Percentiles rank a stretch among this genome's conserved stretches.
phyloP scores from a whole-genome alignment of 2,329 filamentous ascomycete genomes.

The Venturiaceae sp. region DNA sequence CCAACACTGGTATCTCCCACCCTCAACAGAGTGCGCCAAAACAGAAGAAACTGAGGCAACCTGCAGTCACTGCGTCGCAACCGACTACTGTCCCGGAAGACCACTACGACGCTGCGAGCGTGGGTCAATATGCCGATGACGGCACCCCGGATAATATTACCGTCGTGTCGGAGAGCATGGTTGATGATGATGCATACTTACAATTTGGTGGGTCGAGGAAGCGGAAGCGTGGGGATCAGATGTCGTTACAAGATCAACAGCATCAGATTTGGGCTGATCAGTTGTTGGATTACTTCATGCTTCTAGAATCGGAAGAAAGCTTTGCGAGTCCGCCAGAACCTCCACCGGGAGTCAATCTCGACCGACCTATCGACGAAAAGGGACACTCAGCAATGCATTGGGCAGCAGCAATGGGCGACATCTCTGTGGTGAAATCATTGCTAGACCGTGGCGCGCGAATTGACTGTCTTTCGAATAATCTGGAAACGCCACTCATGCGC shows the following conservation, averaged over 20 bases:
- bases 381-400: slow-evolving; percentile 91
- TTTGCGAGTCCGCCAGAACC: slow-evolving; percentile 63
- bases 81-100: not conserved
- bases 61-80: slow-evolving; percentile 2
- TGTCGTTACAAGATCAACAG: slow-evolving; percentile 61
- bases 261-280: slow-evolving; percentile 89
- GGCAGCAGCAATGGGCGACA: slow-evolving; percentile 94
- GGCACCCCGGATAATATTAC: slow-evolving; percentile 78
- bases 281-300: slow-evolving; percentile 90
- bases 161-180: slow-evolving; percentile 73
- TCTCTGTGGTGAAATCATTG: slow-evolving; percentile 82
- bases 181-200: slow-evolving; percentile 74
- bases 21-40: slow-evolving; percentile 1
- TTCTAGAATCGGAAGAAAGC: slow-evolving; percentile 68
- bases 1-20: slow-evolving; percentile 10
- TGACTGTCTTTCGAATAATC: slow-evolving; percentile 50
- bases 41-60: not conserved
- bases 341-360: slow-evolving; percentile 75
- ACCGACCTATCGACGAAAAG: slow-evolving; percentile 88
- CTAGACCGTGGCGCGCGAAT: slow-evolving; percentile 70
- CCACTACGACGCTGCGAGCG: slow-evolving; percentile 47
- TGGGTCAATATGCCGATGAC: slow-evolving; percentile 49
- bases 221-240: slow-evolving; percentile 63
- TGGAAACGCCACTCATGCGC: slow-evolving; percentile 87
- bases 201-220: slow-evolving; percentile 56